These are phyloP conservation scores for Blastomyces gilchristii DNA, from an alignment of 2,329 filamentous ascomycete genomes.

Conservation along the genomic window DNA sequence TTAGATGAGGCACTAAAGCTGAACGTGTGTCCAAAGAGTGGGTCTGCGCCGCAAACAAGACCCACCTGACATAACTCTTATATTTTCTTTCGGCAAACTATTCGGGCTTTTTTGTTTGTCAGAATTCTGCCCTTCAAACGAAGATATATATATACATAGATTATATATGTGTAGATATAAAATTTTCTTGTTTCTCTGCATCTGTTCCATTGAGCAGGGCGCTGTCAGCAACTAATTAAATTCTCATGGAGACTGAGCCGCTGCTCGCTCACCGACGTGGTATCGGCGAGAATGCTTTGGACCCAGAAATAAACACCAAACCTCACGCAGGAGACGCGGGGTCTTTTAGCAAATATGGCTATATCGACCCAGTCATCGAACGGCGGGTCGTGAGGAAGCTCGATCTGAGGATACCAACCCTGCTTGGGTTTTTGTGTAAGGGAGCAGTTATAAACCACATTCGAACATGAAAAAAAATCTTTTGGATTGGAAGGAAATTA, in stretches of 20 bases:
- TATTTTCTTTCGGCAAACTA: background rate
- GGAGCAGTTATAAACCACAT: background rate
- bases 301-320: background rate
- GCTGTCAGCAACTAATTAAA: background rate
- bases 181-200: background rate
- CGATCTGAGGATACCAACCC: constrained; percentile 27
- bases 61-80: background rate
- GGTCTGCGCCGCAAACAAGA: background rate
- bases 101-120: too few species aligned
- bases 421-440: constrained; percentile 33
- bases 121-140: too few species aligned
- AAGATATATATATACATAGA: too few species aligned
- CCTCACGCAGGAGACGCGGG: background rate
- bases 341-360: background rate
- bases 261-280: background rate
- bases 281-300: background rate
- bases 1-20: too few species aligned
- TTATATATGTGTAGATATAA: too few species aligned
- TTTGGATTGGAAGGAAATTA: background rate
- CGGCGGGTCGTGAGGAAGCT: constrained; percentile 29
- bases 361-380: constrained; percentile 29
- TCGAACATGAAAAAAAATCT: background rate
- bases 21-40: too few species aligned
- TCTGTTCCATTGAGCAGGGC: background rate
- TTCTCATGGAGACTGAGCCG: background rate